A percentile compares a stretch with the other conserved stretches of the same genome.
These are phyloP conservation scores for Agrostemma githago DNA, from an alignment of 148 eudicot genomes.

Conservation along the genomic window DNA sequence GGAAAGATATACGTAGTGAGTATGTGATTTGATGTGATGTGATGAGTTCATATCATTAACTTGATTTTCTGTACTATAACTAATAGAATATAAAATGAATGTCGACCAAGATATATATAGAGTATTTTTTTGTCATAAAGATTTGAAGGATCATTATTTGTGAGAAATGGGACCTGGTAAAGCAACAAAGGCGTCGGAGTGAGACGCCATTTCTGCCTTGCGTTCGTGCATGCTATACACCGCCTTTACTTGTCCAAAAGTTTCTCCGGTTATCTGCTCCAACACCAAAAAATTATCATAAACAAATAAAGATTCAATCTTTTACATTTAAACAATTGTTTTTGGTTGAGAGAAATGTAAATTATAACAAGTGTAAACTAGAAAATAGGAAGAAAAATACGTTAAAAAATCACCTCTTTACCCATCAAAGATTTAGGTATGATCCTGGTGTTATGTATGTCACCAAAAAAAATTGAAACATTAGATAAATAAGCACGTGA, in stretches of 20 bases:
- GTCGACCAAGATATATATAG: no score
- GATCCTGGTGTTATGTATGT: constrained; percentile 20
- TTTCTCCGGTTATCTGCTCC: no score
- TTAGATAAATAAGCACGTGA: neutral
- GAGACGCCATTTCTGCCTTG: no score
- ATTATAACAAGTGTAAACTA: neutral
- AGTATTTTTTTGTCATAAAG: no score
- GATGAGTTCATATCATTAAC: neutral
- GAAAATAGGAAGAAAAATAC: no score
- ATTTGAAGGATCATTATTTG: neutral
- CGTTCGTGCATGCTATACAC: no score
- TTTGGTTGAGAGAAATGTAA: neutral
- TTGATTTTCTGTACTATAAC: neutral
- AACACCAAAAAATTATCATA: no score
- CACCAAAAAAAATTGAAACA: neutral
- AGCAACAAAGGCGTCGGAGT: no score
- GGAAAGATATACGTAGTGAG: no score
- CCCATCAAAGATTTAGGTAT: constrained; percentile 34
- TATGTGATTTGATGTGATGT: neutral
- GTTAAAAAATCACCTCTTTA: constrained; percentile 36
- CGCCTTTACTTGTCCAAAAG: no score
- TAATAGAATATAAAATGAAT: no score
- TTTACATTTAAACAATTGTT: neutral
- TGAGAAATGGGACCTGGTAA: constrained; percentile 41
- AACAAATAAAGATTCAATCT: neutral